These are phyloP conservation scores for Chenopodium album DNA, from an alignment of 148 eudicot species.

Conservation along the genomic window DNA sequence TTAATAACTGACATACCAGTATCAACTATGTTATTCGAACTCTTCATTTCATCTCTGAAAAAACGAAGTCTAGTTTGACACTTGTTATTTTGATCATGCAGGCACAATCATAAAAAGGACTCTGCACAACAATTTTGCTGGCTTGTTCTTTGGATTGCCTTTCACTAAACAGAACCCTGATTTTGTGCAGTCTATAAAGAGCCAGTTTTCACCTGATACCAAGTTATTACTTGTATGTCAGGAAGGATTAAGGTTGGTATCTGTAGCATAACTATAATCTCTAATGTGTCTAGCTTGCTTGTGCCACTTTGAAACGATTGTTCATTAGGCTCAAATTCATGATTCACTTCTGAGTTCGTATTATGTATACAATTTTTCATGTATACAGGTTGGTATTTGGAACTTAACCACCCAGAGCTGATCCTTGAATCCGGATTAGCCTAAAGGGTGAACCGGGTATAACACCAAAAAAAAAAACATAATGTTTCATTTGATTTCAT, in stretches of 20 bases:
- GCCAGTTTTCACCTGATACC: constrained; percentile 70
- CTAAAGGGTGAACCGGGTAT: too few relatives aligned
- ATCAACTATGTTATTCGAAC: background rate
- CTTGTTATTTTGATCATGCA: constrained; percentile 30
- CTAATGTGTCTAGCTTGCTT: background rate
- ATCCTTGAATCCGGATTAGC: too few relatives aligned
- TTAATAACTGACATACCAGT: too few relatives aligned
- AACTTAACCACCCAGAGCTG: too few relatives aligned
- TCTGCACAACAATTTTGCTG: constrained; percentile 83
- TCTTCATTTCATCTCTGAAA: background rate
- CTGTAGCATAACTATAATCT: background rate
- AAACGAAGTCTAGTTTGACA: background rate
- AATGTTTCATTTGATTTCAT: too few relatives aligned
- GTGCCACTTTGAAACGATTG: background rate
- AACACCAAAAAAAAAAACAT: too few relatives aligned
- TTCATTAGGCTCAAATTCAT: background rate
- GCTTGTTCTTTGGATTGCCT: constrained; percentile 79
- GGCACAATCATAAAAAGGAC: constrained; percentile 80
- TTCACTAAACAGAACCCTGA: constrained; percentile 93
- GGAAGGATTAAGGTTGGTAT: constrained; percentile 80
- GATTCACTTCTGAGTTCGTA: background rate
- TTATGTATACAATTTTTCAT: background rate
- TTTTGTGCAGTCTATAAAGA: constrained; percentile 70
- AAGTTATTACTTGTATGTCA: constrained; percentile 86
- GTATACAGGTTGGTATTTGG: too few relatives aligned